Evolutionary conservation across 2,329 filamentous ascomycete species (phyloP), one percentile per base, ranked within the genome.

Genomic region (Fusarium mangiferae): DNA sequence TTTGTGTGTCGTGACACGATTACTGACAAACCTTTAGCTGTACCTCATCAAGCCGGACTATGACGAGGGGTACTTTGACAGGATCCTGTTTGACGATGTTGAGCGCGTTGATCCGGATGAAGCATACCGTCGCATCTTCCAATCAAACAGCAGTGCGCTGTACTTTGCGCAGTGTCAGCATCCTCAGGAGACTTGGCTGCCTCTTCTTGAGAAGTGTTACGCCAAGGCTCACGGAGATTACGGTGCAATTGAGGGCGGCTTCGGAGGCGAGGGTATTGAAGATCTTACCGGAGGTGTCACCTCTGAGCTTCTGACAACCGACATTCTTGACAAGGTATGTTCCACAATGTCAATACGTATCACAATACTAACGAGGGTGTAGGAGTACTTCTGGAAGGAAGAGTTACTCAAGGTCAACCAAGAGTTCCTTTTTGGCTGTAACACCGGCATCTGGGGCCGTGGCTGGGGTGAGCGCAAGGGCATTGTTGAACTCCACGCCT

Each of bases 191-290:
- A 95, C 92, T 0, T 95, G 93, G 93, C 85, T 95, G 36, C 93
- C 93, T 1, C 85, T 95, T 28, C 87, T 95, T 2, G 93, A 95
- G 77, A 95, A 95, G 81, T 92, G 92, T 3, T 95, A 93, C 76
- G 93, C 93, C 24, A 95, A 95, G 79, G 92, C 92, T 0, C 93
- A 95, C 71, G 93, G 93, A 8, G 94, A 96, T 78, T 97, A 93
- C 75, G 89, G 87, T 24, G 88, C 92, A 3, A 93, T 97, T 39
- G 88, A 93, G 45, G 93, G 93, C 12, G 93, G 93, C 0, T 94
- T 91, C 79, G 85, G 85, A 17, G 86, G 89, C 24, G 89, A 90
- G 75, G 89, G 86, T 12, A 84, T 90, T 24, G 89, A 90, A 64
- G 87, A 92, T 78, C 83, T 91, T 9, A 90, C 87, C 0, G 91